These are phyloP conservation scores for Aspergillus caelatus DNA, from an alignment of 2,329 filamentous ascomycete genomes.

Conservation along the genomic window DNA sequence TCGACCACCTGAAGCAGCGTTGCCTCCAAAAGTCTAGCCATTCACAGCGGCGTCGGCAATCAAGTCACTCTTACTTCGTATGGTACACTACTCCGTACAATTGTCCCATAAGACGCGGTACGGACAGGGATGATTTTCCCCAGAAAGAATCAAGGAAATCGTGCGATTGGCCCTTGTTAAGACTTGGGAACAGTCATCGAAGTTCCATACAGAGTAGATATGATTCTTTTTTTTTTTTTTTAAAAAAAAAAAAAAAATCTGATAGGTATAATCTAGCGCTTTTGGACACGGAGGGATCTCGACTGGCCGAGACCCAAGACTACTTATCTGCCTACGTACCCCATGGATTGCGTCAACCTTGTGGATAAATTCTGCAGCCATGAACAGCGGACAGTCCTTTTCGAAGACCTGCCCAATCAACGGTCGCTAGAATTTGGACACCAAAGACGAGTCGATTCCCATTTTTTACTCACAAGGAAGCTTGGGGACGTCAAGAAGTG, in stretches of 20 bases:
- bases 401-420: background rate
- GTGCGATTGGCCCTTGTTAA: background rate
- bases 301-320: background rate
- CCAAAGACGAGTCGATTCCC: background rate
- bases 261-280: background rate
- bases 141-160: background rate
- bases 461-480: background rate
- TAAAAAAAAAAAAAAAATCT: too few species aligned
- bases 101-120: too few species aligned
- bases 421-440: background rate
- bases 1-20: background rate
- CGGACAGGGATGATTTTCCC: background rate
- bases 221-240: background rate
- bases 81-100: background rate
- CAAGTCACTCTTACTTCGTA: background rate
- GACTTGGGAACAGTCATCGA: background rate
- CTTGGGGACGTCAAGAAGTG: background rate
- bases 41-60: background rate
- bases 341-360: background rate
- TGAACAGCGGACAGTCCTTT: background rate
- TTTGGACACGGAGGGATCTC: background rate
- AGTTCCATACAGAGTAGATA: too few species aligned
- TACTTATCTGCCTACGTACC: conserved; percentile 1
- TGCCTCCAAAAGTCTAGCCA: background rate
- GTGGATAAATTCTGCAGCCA: background rate